A percentile compares a stretch with the other conserved stretches of the same genome.
Evolutionary conservation across 164 flowering plant species (phyloP).

Genomic region (Vitis cinerea): DNA sequence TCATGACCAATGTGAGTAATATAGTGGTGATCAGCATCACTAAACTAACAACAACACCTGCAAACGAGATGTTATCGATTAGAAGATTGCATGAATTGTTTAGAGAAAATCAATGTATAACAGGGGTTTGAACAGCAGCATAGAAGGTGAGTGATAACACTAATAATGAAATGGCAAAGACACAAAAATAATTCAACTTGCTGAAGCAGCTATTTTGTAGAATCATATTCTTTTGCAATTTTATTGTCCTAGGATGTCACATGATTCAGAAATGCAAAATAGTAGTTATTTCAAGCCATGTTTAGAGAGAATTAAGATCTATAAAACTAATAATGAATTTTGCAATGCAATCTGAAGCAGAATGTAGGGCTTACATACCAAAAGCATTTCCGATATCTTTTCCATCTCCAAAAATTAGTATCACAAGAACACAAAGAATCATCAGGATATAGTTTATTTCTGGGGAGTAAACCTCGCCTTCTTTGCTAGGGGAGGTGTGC

Average conservation of each 20-base stretch:
- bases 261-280: no score
- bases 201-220: no score
- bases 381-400: conserved; percentile 86
- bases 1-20: conserved; percentile 71
- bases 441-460: conserved; percentile 85
- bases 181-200: no score
- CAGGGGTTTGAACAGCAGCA: neutral
- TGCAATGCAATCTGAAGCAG: neutral
- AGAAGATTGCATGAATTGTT: neutral
- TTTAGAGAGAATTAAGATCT: neutral
- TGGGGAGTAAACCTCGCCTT: conserved; percentile 88
- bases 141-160: neutral
- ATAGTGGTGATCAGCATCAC: conserved; percentile 86
- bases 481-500: conserved; percentile 70
- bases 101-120: neutral
- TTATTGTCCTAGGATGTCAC: no score
- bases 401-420: conserved; percentile 77
- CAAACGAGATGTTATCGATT: conserved; percentile 10
- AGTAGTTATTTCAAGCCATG: no score
- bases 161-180: no score
- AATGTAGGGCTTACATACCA: conserved; percentile 42
- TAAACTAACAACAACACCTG: conserved; percentile 84
- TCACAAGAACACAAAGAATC: conserved; percentile 72
- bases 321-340: neutral
- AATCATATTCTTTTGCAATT: no score